Evolutionary conservation across 2,329 filamentous ascomycete species (phyloP).

Genomic region (Ceratocystis ficicola): DNA sequence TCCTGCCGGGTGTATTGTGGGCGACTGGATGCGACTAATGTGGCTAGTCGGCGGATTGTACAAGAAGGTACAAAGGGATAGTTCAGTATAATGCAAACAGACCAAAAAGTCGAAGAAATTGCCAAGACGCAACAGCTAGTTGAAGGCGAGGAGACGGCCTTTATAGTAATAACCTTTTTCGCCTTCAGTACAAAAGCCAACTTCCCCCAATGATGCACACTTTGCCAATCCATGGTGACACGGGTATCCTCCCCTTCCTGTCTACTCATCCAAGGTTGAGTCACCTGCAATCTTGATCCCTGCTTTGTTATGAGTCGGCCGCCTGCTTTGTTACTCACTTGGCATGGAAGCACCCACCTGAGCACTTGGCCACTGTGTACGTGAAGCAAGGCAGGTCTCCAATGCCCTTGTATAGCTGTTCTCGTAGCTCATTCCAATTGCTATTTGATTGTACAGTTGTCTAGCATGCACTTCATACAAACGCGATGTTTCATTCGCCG

Average conservation of each 20-base stretch:
- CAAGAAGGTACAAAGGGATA: neutral
- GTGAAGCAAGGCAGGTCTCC: neutral
- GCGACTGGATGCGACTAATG: neutral
- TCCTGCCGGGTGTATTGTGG: constrained; percentile 2
- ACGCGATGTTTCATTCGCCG: too few species aligned
- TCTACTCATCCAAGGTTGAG: constrained; percentile 15
- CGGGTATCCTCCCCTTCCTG: neutral
- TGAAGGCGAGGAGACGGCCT: too few species aligned
- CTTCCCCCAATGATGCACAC: neutral
- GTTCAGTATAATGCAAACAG: too few species aligned
- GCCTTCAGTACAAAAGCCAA: neutral
- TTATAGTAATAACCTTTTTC: too few species aligned
- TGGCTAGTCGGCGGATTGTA: neutral
- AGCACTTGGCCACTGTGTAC: neutral
- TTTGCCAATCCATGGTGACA: constrained; percentile 1
- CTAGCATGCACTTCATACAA: neutral
- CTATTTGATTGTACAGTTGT: neutral
- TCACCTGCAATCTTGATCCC: constrained; percentile 21
- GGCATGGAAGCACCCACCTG: neutral
- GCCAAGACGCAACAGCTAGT: too few species aligned
- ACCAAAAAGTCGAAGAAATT: too few species aligned
- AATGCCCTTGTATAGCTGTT: neutral
- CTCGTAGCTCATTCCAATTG: neutral
- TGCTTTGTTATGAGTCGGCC: constrained; percentile 7
- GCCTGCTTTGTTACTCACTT: neutral